A percentile compares a stretch with the other conserved stretches of the same genome.
Evolutionary conservation across 371 early-diverging fungal species (phyloP).

Genomic region (Apophysomyces sp.): DNA sequence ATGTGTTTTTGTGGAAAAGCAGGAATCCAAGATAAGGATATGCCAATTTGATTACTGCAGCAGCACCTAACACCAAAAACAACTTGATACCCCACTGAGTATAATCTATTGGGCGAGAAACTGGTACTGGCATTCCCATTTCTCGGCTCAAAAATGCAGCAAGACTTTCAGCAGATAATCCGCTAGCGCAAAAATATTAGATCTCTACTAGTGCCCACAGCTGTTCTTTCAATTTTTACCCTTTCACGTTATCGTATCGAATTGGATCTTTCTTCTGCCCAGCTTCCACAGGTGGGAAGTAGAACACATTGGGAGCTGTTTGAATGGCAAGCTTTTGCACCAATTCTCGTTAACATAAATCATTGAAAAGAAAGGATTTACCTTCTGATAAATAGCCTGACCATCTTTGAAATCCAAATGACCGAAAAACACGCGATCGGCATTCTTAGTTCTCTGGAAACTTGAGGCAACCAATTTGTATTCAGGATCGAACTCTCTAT

Average conservation of each 20-base stretch:
- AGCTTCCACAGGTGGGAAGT: constrained; percentile 75
- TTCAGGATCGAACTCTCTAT: constrained; percentile 77
- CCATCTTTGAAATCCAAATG: constrained; percentile 74
- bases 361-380: constrained; percentile 19
- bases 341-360: background rate
- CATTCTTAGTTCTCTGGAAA: constrained; percentile 50
- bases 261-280: constrained; percentile 33
- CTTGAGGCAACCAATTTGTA: constrained; percentile 62
- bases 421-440: constrained; percentile 65
- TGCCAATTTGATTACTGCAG: constrained; percentile 40
- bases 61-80: constrained; percentile 37
- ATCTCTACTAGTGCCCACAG: background rate
- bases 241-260: constrained; percentile 42
- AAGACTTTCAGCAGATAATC: constrained; percentile 67
- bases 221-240: constrained; percentile 8
- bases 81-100: constrained; percentile 39
- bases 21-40: constrained; percentile 51
- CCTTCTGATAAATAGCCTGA: constrained; percentile 72
- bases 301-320: constrained; percentile 71
- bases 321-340: constrained; percentile 50
- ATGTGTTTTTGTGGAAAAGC: constrained; percentile 57
- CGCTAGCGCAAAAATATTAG: constrained; percentile 37
- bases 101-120: constrained; percentile 49
- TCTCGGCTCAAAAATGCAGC: constrained; percentile 57
- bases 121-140: constrained; percentile 39